Evolutionary conservation across 2,329 filamentous ascomycete genomes (phyloP).

Genomic region (Pezicula carpinea): DNA sequence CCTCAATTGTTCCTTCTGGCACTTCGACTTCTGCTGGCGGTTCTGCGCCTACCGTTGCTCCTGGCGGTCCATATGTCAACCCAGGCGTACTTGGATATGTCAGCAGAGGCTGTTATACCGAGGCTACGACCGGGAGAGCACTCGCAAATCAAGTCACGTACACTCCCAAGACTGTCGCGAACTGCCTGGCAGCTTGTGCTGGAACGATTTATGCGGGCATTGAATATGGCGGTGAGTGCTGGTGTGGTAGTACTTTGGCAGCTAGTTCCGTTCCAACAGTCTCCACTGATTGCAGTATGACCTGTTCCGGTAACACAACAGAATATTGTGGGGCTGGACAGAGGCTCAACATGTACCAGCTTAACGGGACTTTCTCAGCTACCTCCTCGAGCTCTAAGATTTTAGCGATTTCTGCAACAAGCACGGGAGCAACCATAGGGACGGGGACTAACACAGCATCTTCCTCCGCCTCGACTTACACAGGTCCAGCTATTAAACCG

Average conservation of each 20-base stretch:
- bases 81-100: constrained; percentile 27
- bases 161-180: constrained; percentile 9
- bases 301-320: constrained; percentile 22
- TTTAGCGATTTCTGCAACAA: no score
- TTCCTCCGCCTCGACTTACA: constrained; percentile 11
- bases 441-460: constrained; percentile 4
- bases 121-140: constrained; percentile 24
- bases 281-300: constrained; percentile 24
- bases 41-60: neutral
- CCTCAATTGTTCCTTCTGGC: constrained; percentile 19
- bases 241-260: constrained; percentile 23
- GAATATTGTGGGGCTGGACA: constrained; percentile 30
- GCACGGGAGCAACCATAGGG: no score
- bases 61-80: constrained; percentile 18
- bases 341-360: constrained; percentile 24
- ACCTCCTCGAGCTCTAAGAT: constrained; percentile 2
- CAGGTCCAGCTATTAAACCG: constrained; percentile 14
- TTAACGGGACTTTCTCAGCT: constrained; percentile 9
- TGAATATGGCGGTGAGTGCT: constrained; percentile 26
- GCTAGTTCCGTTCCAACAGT: constrained; percentile 15
- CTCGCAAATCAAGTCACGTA: constrained; percentile 14
- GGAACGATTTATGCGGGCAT: constrained; percentile 32
- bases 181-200: constrained; percentile 16
- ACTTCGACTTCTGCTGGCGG: constrained; percentile 9
- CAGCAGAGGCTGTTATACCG: constrained; percentile 33